Base-by-base conservation (phyloP, 2,329 filamentous ascomycete species). In the Ceratocystis ficicola region DNA sequence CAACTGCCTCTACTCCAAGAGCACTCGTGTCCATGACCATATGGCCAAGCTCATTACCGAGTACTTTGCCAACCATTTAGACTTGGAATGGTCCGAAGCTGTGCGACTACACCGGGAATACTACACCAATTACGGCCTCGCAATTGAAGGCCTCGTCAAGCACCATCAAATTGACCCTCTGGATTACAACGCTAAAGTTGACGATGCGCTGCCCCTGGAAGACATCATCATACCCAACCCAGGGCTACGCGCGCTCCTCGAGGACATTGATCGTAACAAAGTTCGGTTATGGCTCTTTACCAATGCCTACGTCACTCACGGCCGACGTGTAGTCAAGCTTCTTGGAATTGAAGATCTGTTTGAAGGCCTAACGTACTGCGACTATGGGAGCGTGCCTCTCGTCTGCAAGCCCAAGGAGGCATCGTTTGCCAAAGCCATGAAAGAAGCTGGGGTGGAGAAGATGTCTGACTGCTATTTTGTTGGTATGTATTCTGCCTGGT, bases 161-260 rank as follows among this genome's bases (percentile, higher is more conserved):
- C 89, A 96, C 76, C 94, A 99, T 78, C 86, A 95, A 75, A 95
- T 99, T 71, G 90, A 97, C 72, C 89, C 94, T 1, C 80, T 99
- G 4, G 91, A 95, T 65, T 99, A 97, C 79, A 99, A 99, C 75
- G 77, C 83, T 69, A 87, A 95, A 76, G 94, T 99, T 12, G 94
- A 99, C 73, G 94, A 99, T 74, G 94, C 94, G 2, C 77, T 99
- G 25, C 92, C 94, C 0, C 81, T 99, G 2, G 90, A 96, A 72
- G 80, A 83, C 20, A 84, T 97, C 72, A 87, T 99, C 73, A 86
- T 86, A 72, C 89, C 90, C 0, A 85, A 95, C 71, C 82, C 86
- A 0, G 80, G 86, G 71, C 79, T 97, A 52, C 86, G 90, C 62
- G 79, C 82, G 72, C 76, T 99, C 59, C 84, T 99, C 5, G 80